Conservation (phyloP, 2,329 filamentous ascomycete species). For the Aspergillus arachidicola region DNA sequence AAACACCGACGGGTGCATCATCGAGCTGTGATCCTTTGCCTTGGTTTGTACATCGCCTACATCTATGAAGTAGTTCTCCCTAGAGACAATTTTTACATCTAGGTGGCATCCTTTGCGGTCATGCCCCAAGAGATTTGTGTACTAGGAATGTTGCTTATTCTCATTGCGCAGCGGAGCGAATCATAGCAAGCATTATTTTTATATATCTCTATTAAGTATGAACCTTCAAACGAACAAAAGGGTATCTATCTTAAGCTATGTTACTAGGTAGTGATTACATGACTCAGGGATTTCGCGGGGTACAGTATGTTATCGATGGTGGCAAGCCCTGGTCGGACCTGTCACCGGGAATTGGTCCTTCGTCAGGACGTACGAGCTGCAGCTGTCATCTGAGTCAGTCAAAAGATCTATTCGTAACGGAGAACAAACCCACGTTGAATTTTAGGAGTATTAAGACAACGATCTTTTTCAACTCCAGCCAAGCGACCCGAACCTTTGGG, state of each 20-base stretch:
- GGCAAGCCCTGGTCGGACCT: neutral
- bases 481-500: conserved; percentile 9
- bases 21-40: neutral
- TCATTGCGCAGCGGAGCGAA: neutral
- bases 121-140: neutral
- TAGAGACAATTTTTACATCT: neutral
- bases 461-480: conserved; percentile 20
- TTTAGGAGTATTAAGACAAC: conserved; percentile 16
- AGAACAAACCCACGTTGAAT: conserved; percentile 16
- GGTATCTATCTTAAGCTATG: neutral
- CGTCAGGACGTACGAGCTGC: neutral
- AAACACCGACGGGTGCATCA: neutral
- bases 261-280: neutral
- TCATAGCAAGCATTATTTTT: neutral
- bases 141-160: neutral
- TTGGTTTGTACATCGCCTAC: no score
- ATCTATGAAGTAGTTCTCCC: neutral
- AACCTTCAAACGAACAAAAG: neutral
- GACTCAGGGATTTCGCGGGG: conserved; percentile 1
- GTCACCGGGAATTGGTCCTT: neutral
- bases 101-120: neutral
- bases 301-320: conserved; percentile 8
- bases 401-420: neutral
- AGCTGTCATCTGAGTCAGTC: conserved; percentile 5
- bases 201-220: neutral